Evolutionary conservation across 164 flowering plant species (phyloP).

Genomic region (Cinnamomum chago): DNA sequence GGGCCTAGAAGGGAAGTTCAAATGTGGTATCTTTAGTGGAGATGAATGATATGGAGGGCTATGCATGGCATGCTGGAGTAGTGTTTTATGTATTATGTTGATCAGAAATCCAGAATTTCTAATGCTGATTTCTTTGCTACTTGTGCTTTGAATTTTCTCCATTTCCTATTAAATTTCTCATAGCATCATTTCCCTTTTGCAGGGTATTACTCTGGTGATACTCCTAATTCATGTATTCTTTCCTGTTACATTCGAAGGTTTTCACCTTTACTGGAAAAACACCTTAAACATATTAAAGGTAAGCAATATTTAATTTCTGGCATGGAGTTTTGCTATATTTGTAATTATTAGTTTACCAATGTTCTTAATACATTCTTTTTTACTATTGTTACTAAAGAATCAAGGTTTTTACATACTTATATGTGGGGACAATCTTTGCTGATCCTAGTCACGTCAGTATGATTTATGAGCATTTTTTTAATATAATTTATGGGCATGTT

Average conservation of each 20-base stretch:
- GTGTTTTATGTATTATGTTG: background rate
- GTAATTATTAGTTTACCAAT: background rate
- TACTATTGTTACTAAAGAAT: background rate
- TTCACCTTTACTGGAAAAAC: slow-evolving; percentile 54
- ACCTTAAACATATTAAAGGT: slow-evolving; percentile 66
- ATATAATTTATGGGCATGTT: background rate
- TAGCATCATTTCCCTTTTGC: slow-evolving; percentile 19
- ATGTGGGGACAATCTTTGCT: too few relatives aligned
- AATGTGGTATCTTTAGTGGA: background rate
- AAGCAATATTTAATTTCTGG: slow-evolving; percentile 5
- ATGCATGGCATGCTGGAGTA: background rate
- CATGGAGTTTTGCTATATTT: background rate
- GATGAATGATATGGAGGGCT: background rate
- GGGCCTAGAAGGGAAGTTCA: too few relatives aligned
- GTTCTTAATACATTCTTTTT: background rate
- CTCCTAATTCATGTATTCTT: slow-evolving; percentile 59
- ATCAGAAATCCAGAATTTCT: background rate
- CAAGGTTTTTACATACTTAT: too few relatives aligned
- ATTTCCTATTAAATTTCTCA: background rate
- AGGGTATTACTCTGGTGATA: slow-evolving; percentile 65
- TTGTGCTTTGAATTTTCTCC: background rate
- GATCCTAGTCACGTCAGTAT: background rate
- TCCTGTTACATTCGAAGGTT: slow-evolving; percentile 79
- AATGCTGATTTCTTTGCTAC: background rate
- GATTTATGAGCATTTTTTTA: background rate